Evolutionary conservation across 345 rosid species (phyloP).

Genomic region (Cardamine resedifolia): DNA sequence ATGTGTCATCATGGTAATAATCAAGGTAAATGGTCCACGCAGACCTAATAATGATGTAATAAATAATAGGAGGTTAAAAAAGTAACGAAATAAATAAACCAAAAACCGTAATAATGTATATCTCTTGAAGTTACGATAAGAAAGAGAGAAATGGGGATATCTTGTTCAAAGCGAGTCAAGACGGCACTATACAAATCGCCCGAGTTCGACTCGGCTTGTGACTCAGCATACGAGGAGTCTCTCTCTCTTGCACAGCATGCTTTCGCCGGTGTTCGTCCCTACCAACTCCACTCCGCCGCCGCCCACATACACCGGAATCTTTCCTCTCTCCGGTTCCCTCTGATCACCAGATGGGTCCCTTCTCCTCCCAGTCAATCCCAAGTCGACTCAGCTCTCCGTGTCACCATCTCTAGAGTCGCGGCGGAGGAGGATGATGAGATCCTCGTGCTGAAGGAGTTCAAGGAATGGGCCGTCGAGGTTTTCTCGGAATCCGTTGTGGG

Average conservation of each 20-base stretch:
- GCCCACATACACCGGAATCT: constrained; percentile 54
- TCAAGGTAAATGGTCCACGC: too few species aligned
- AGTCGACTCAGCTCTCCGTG: constrained; percentile 68
- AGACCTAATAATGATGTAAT: too few species aligned
- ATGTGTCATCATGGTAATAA: too few species aligned
- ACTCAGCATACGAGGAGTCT: constrained; percentile 61
- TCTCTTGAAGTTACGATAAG: neutral
- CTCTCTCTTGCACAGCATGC: constrained; percentile 69
- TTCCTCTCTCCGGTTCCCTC: constrained; percentile 37
- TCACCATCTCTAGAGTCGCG: neutral
- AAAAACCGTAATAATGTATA: neutral
- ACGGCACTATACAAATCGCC: constrained; percentile 42
- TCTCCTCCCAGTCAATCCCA: constrained; percentile 67
- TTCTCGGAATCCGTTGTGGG: constrained; percentile 56
- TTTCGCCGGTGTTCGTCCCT: constrained; percentile 70
- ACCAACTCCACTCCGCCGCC: constrained; percentile 75
- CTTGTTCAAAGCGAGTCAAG: constrained; percentile 59
- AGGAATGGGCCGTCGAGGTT: constrained; percentile 68
- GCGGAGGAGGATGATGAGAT: constrained; percentile 20
- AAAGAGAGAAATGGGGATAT: constrained; percentile 53
- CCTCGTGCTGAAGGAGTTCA: constrained; percentile 47
- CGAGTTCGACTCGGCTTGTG: constrained; percentile 64
- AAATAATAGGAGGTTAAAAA: too few species aligned
- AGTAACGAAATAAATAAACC: too few species aligned
- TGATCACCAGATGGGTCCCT: constrained; percentile 60